Evolutionary conservation across 768 basidiomycete species (phyloP).

Genomic region (Dioszegia aurantiaca): DNA sequence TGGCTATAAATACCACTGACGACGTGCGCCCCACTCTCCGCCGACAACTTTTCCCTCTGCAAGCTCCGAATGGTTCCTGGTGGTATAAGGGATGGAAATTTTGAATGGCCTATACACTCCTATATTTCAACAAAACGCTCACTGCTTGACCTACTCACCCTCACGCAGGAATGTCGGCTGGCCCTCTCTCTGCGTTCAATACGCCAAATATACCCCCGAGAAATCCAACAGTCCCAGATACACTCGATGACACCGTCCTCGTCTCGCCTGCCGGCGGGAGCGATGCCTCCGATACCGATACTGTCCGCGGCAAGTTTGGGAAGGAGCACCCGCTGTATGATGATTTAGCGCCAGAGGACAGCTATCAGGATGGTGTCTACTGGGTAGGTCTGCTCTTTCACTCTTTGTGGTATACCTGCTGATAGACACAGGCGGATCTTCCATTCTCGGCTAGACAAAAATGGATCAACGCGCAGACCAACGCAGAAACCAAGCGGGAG

Average conservation of each 20-base stretch:
- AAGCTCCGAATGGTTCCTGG: no score
- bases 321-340: conserved; percentile 31
- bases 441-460: conserved; percentile 34
- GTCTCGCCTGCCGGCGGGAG: neutral
- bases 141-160: no score
- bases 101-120: no score
- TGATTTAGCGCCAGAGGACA: conserved; percentile 40
- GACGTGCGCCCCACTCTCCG: no score
- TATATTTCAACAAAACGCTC: no score
- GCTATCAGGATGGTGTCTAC: conserved; percentile 33
- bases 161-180: conserved; percentile 3
- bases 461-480: conserved; percentile 49
- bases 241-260: neutral
- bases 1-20: no score
- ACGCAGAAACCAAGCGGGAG: conserved; percentile 50
- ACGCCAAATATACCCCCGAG: conserved; percentile 4
- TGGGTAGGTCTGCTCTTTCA: conserved; percentile 27
- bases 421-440: conserved; percentile 49
- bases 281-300: neutral
- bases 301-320: conserved; percentile 8
- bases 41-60: no score
- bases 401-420: neutral
- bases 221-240: neutral
- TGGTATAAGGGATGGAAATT: no score
- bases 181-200: conserved; percentile 6